Base-by-base conservation (phyloP, 208 protist species). In the Trypanosoma congolense region DNA sequence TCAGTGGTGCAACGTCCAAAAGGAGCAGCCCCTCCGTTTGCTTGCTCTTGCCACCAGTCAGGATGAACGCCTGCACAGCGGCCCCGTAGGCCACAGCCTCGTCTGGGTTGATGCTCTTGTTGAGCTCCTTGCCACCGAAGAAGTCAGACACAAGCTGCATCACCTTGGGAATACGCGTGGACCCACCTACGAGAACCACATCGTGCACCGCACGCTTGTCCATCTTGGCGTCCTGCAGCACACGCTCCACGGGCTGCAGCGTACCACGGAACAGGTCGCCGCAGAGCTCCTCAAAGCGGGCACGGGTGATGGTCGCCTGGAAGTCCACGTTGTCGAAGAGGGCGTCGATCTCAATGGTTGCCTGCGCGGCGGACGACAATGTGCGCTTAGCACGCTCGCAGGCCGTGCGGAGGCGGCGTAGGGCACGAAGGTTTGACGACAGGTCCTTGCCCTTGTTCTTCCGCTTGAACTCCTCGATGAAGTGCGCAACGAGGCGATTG, bases 131-230 rank as follows among this genome's bases (percentile, higher is more conserved):
- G 38, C 85, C 80, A 29, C 80, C 71, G 73, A 99, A 99, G 70
- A 98, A 96, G 44, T 99, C 77, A 25, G 63, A 70, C 14, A 99
- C 79, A 10, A 98, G 56, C 69, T 95, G 73, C 79, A 98, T 96
- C 10, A 99, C 89, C 86, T 99, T 99, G 54, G 98, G 98, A 68
- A 99, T 99, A 67, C 98, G 87, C 9, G 94, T 97, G 25, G 92
- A 97, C 35, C 96, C 96, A 46, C 96, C 96, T 19, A 98, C 96
- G 2, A 98, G 82, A 12, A 98, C 93, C n/a, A 98, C 75, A 45
- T 98, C 95, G 68, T 96, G 40, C 52, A 98, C 81, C 1, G 80
- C 61, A 14, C 72, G 61, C 56, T 90, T 79, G 59, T 96, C 77
- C 70, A 98, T 80, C 24, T 83, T 77, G n/a, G 92, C 71, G 46